Conservation (phyloP, 2,329 filamentous ascomycete genomes). For the Xylaria sp. region DNA sequence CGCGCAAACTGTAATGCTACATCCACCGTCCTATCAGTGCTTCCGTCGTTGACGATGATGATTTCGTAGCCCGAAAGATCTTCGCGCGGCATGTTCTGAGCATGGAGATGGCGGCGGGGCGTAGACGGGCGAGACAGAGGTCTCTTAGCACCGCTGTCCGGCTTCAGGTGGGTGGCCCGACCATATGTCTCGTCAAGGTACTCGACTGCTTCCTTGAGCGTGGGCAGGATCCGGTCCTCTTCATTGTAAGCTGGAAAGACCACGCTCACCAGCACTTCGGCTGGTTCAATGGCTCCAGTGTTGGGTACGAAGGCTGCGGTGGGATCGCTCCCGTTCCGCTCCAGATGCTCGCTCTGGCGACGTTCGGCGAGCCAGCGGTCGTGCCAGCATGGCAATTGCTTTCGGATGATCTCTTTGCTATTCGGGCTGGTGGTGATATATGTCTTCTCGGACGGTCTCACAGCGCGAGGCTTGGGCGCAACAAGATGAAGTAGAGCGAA, state of each 20-base stretch:
- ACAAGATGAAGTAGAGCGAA: conserved; percentile 77
- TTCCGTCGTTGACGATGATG: conserved; percentile 89
- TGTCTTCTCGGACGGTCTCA: conserved; percentile 82
- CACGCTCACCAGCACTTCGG: conserved; percentile 87
- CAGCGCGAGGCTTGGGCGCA: conserved; percentile 81
- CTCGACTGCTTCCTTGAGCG: conserved; percentile 89
- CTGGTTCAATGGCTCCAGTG: conserved; percentile 72
- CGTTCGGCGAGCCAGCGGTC: conserved; percentile 76
- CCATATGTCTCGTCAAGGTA: conserved; percentile 86
- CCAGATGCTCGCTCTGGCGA: conserved; percentile 59
- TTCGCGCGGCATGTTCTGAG: conserved; percentile 53
- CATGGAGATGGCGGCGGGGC: conserved; percentile 50
- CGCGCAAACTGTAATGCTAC: conserved; percentile 84
- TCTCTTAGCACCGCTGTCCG: conserved; percentile 45
- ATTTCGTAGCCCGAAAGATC: conserved; percentile 83
- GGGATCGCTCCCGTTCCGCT: conserved; percentile 48
- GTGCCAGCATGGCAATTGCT: conserved; percentile 85
- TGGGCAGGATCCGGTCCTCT: conserved; percentile 81
- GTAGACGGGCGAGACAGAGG: conserved; percentile 49
- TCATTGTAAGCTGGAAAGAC: conserved; percentile 98
- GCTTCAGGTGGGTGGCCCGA: conserved; percentile 50
- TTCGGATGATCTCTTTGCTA: conserved; percentile 63
- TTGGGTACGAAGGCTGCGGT: conserved; percentile 57
- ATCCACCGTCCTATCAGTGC: conserved; percentile 81
- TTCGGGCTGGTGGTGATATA: conserved; percentile 80